phyloP scores from a whole-genome alignment of 139 green algal species.

The Picochlorum sp. region DNA sequence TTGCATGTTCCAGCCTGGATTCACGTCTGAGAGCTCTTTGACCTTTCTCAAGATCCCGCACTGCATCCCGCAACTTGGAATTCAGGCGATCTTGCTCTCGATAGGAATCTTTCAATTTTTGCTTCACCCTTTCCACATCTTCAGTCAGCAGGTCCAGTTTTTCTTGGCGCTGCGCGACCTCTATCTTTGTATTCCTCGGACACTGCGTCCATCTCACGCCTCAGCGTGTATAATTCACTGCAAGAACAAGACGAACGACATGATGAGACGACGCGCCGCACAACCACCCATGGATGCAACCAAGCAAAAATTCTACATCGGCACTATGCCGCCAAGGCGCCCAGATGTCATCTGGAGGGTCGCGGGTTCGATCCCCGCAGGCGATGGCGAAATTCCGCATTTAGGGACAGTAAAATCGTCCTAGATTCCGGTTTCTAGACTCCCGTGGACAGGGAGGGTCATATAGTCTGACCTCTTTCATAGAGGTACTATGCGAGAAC shows the following conservation, averaged over 20 bases:
- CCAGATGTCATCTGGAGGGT: slow-evolving; percentile 17
- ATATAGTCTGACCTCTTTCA: too few species aligned
- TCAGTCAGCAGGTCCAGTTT: neutral
- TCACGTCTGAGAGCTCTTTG: neutral
- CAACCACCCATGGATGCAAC: neutral
- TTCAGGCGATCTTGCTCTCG: neutral
- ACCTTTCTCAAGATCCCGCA: neutral
- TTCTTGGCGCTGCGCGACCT: neutral
- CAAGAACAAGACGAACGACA: neutral
- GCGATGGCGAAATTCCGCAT: neutral
- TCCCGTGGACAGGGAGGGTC: too few species aligned
- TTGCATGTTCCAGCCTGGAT: neutral
- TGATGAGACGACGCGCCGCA: neutral
- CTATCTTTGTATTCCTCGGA: neutral
- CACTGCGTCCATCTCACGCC: neutral
- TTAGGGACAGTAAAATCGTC: too few species aligned
- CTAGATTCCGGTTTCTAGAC: too few species aligned
- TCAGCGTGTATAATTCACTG: neutral
- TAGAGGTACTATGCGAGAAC: too few species aligned
- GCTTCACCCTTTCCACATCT: neutral
- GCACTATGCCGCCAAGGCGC: slow-evolving; percentile 1
- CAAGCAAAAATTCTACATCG: neutral
- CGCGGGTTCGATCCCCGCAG: slow-evolving; percentile 23
- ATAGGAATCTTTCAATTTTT: neutral
- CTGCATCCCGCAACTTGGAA: neutral